phyloP scores from a whole-genome alignment of 1,139 yeast genomes.

The Pichia sp. region DNA sequence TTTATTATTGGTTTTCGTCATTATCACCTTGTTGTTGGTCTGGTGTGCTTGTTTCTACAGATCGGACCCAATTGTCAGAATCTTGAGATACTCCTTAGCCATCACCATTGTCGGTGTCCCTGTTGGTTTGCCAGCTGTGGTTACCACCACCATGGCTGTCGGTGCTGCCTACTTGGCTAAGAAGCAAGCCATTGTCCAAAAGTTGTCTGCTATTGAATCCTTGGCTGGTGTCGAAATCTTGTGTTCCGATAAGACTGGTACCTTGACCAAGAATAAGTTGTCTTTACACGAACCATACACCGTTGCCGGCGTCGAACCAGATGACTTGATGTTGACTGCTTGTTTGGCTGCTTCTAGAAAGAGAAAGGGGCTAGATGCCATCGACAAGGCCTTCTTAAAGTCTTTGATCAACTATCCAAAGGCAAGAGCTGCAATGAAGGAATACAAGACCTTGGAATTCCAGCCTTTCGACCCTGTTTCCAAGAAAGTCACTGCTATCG shows the following conservation, averaged over 20 bases:
- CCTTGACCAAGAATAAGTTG: conserved; percentile 94
- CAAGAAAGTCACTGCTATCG: conserved; percentile 92
- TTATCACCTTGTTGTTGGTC: conserved; percentile 80
- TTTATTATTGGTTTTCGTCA: conserved; percentile 81
- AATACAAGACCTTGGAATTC: conserved; percentile 93
- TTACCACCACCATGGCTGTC: conserved; percentile 99
- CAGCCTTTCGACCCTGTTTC: conserved; percentile 98
- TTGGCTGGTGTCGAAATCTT: conserved; percentile 98
- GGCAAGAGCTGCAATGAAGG: conserved; percentile 92
- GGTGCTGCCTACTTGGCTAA: conserved; percentile 99
- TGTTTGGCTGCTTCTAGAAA: conserved; percentile 98
- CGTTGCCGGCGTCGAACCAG: conserved; percentile 97
- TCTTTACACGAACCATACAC: conserved; percentile 98
- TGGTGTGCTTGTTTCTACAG: conserved; percentile 97
- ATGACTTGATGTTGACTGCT: conserved; percentile 95
- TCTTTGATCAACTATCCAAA: conserved; percentile 82
- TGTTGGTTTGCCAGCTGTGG: conserved; percentile 99
- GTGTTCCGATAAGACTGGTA: conserved; percentile 99
- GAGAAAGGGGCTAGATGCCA: conserved; percentile 98
- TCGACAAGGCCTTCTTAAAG: conserved; percentile 95
- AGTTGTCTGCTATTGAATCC: conserved; percentile 87
- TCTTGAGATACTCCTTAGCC: conserved; percentile 91
- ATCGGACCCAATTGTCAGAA: conserved; percentile 79
- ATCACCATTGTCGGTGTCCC: conserved; percentile 99
- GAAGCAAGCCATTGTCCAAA: conserved; percentile 97